Evolutionary conservation across 1,139 yeast species (phyloP).

Genomic region (Debaryomyces sp.): DNA sequence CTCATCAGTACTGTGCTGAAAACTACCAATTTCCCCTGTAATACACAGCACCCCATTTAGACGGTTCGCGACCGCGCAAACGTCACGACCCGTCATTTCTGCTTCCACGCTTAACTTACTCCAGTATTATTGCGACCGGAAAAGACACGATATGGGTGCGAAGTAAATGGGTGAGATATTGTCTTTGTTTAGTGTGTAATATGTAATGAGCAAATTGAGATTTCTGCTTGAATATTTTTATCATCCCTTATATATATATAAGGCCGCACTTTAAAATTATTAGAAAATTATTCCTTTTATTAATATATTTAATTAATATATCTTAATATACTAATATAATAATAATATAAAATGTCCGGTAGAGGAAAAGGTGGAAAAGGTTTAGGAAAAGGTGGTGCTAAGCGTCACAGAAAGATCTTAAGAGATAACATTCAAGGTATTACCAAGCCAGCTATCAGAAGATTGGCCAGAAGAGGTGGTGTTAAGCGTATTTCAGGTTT

Average conservation of each 20-base stretch:
- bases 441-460: slow-evolving; percentile 99
- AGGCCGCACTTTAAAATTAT: not conserved
- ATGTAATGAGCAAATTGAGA: not conserved
- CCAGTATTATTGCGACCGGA: not conserved
- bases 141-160: slow-evolving; percentile 2
- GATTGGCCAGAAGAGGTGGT: slow-evolving; percentile 99
- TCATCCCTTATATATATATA: slow-evolving; percentile 4
- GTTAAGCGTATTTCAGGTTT: slow-evolving; percentile 99
- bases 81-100: not conserved
- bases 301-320: slow-evolving; percentile 1
- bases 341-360: slow-evolving; percentile 78
- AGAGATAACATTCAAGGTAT: slow-evolving; percentile 99
- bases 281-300: not conserved
- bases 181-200: not conserved
- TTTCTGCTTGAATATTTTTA: not conserved
- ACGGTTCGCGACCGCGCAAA: not conserved
- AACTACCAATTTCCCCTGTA: not conserved
- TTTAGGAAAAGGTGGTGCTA: slow-evolving; percentile 99
- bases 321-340: slow-evolving; percentile 2
- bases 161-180: not conserved
- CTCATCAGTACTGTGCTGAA: not conserved
- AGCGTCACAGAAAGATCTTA: slow-evolving; percentile 99
- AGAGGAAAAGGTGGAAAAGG: slow-evolving; percentile 99
- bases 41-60: not conserved
- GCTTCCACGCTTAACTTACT: not conserved